phyloP scores from a whole-genome alignment of 1,139 yeast species.

The Hyphopichia pseudoburtonii region DNA sequence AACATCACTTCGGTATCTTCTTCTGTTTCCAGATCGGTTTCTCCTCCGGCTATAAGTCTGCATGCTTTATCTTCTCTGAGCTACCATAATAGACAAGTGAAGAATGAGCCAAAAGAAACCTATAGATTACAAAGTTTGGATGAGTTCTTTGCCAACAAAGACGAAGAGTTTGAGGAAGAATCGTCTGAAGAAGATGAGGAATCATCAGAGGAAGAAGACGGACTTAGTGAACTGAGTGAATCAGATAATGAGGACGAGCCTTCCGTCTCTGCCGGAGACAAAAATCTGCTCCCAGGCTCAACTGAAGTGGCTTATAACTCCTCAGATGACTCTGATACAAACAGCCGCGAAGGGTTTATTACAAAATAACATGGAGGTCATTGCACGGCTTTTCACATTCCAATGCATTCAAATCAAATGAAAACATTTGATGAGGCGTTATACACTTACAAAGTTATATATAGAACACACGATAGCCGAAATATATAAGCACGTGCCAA shows the following conservation, averaged over 20 bases:
- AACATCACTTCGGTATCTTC: conserved; percentile 16
- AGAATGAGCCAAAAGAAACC: conserved; percentile 26
- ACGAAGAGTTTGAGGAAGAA: conserved; percentile 16
- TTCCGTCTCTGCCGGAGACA: too few species aligned
- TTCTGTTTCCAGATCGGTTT: conserved; percentile 15
- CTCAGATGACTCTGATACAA: conserved; percentile 5
- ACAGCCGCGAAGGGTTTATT: conserved; percentile 2
- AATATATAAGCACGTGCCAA: too few species aligned
- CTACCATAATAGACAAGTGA: conserved; percentile 8
- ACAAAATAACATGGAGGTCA: too few species aligned
- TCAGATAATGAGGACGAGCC: conserved; percentile 21
- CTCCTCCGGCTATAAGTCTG: conserved; percentile 19
- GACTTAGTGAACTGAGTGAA: conserved; percentile 21
- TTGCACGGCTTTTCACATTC: too few species aligned
- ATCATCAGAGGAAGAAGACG: conserved; percentile 20
- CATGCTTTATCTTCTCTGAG: conserved; percentile 28
- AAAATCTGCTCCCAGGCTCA: not conserved
- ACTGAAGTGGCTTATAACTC: not conserved
- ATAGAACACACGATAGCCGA: too few species aligned
- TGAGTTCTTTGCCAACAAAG: conserved; percentile 66
- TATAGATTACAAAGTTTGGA: conserved; percentile 75
- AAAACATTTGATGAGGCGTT: too few species aligned
- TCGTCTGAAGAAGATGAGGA: conserved; percentile 24
- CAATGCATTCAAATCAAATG: too few species aligned
- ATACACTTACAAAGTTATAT: too few species aligned